phyloP scores from a whole-genome alignment of 805 yeast genomes.

The Myxozyma vanderwaltii region DNA sequence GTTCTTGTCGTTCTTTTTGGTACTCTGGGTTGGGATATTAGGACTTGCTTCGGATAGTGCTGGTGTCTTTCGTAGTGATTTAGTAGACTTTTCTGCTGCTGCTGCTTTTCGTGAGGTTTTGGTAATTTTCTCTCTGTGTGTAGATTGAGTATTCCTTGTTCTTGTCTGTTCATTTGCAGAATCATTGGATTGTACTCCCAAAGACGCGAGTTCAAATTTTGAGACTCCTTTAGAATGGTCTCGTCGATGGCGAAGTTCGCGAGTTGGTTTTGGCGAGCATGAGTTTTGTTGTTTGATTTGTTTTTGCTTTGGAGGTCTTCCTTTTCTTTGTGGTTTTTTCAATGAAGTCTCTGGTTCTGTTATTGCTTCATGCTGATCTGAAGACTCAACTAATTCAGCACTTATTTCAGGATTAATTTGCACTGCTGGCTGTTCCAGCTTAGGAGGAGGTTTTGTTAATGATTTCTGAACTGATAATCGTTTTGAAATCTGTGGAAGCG shows the following conservation, averaged over 20 bases:
- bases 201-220: background rate
- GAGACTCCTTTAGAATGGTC: conserved; percentile 2
- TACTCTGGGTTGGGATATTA: background rate
- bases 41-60: background rate
- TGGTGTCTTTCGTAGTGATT: background rate
- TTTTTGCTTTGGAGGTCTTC: no score
- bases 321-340: no score
- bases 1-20: background rate
- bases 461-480: background rate
- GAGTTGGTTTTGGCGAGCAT: background rate
- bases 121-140: background rate
- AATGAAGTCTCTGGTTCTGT: no score
- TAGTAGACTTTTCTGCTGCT: no score
- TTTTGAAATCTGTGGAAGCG: background rate
- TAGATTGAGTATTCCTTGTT: background rate
- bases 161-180: background rate
- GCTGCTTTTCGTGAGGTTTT: no score
- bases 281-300: background rate
- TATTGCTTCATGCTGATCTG: no score
- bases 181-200: background rate
- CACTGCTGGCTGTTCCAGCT: no score
- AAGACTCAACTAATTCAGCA: no score
- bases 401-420: background rate
- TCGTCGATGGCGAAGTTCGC: no score
- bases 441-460: background rate